phyloP scores from a whole-genome alignment of 2,329 filamentous ascomycete genomes.

The Monilinia vaccinii-corymbosi region DNA sequence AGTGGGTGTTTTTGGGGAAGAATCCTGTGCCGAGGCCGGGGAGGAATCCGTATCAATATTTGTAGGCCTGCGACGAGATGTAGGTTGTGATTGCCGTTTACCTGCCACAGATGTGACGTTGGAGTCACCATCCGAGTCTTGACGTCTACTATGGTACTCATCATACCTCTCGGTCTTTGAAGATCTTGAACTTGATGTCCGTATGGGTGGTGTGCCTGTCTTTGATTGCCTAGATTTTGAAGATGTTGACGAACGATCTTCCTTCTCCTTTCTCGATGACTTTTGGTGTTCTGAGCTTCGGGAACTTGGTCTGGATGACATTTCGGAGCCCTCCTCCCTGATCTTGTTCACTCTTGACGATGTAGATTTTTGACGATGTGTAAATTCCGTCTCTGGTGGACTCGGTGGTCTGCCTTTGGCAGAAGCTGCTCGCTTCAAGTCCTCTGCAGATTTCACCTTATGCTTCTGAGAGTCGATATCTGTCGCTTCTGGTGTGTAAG shows the following conservation, averaged over 20 bases:
- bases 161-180: constrained; percentile 26
- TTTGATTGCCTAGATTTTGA: constrained; percentile 46
- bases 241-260: constrained; percentile 44
- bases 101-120: constrained; percentile 34
- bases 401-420: constrained; percentile 47
- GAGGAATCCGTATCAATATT: constrained; percentile 32
- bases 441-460: constrained; percentile 41
- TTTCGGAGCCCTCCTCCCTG: constrained; percentile 31
- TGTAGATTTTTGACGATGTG: constrained; percentile 33
- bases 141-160: constrained; percentile 23
- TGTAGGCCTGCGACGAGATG: constrained; percentile 26
- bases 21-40: constrained; percentile 40
- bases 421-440: constrained; percentile 33
- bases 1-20: constrained; percentile 53
- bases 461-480: constrained; percentile 48
- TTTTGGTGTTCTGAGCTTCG: constrained; percentile 29
- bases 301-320: constrained; percentile 35
- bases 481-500: constrained; percentile 63
- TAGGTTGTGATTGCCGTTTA: constrained; percentile 34
- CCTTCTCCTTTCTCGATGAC: constrained; percentile 29
- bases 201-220: constrained; percentile 44
- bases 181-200: constrained; percentile 25
- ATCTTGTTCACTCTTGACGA: constrained; percentile 30
- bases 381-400: constrained; percentile 54
- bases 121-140: constrained; percentile 27